Evolutionary conservation across 805 yeast genomes (phyloP), one percentile per base, ranked within the genome.

Genomic region (Monosporozyma unispora): DNA sequence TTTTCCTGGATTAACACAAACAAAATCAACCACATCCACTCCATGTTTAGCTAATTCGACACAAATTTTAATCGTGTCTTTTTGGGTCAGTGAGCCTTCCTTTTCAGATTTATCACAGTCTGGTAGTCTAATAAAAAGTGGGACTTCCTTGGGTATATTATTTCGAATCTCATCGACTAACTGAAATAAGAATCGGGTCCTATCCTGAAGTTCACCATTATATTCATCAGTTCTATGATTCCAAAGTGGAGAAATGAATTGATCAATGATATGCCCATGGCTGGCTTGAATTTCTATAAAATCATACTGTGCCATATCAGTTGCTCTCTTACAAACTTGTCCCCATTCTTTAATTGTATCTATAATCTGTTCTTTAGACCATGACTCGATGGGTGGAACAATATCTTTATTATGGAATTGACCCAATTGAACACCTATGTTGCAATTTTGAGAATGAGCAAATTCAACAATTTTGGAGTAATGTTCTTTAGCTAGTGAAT

Each of bases 221-320:
- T 80, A 82, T 54, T 74, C 70, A 58, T 82, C 88, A 1, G 76
- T 75, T 59, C 88, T 72, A 50, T 68, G 61, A 63, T 83, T 81
- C 27, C 76, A 63, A 41, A 59, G 55, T 1, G 67, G 63, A 31
- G 77, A 71, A 48, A 77, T 56, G 55, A 82, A 80, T 56, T 73
- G 70, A 57, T 71, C 68, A 33, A 76, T 52, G 46, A 82, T 62
- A 57, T 77, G 80, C 2, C 87, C 87, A 60, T 81, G 80, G 14
- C 84, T 84, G 27, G 70, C 75, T 58, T 82, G 87, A 46, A 82
- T 68, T 58, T 81, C 87, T 44, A 82, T 70, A 45, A 77, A 77
- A 60, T 82, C 86, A 51, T 77, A 72, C 0, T 81, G 80, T 7
- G 80, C 74, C 33, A 67, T 63, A 12, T 69, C 71, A 31, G 73